A percentile compares a stretch with the other conserved stretches of the same genome.
These are phyloP conservation scores for Trichoderma oligosporum DNA, from an alignment of 2,329 filamentous ascomycete species.

Conservation along the genomic window DNA sequence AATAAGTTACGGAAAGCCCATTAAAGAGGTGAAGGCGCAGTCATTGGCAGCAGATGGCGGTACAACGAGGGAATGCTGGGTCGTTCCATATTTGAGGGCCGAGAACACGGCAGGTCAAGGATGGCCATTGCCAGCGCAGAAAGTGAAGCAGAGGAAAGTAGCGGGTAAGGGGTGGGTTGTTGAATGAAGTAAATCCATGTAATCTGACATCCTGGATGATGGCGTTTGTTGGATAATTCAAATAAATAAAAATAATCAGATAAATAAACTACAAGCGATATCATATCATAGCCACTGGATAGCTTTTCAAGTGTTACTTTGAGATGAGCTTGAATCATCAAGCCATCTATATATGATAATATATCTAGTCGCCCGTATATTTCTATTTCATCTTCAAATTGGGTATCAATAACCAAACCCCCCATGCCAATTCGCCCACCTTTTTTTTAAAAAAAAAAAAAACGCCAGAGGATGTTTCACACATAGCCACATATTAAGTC, in stretches of 20 bases:
- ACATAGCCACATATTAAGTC: neutral
- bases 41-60: slow-evolving; percentile 34
- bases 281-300: neutral
- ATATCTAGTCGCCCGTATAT: neutral
- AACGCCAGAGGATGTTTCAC: neutral
- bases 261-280: neutral
- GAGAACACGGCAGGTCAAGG: slow-evolving; percentile 65
- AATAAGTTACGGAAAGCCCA: slow-evolving; percentile 80
- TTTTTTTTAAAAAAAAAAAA: neutral
- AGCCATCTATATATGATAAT: neutral
- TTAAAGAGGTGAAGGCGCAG: slow-evolving; percentile 67
- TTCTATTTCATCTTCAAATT: neutral
- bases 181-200: slow-evolving; percentile 37
- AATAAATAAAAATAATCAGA: neutral
- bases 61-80: slow-evolving; percentile 69
- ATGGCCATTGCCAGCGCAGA: slow-evolving; percentile 83
- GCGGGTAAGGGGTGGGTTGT: slow-evolving; percentile 71
- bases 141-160: slow-evolving; percentile 75
- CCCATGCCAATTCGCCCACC: neutral
- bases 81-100: slow-evolving; percentile 71
- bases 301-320: neutral
- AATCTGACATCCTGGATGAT: neutral
- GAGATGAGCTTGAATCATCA: neutral
- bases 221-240: slow-evolving; percentile 9
- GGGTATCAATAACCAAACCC: slow-evolving; percentile 16